phyloP scores from a whole-genome alignment of 2,329 filamentous ascomycete genomes.

The Penicillium sp. region DNA sequence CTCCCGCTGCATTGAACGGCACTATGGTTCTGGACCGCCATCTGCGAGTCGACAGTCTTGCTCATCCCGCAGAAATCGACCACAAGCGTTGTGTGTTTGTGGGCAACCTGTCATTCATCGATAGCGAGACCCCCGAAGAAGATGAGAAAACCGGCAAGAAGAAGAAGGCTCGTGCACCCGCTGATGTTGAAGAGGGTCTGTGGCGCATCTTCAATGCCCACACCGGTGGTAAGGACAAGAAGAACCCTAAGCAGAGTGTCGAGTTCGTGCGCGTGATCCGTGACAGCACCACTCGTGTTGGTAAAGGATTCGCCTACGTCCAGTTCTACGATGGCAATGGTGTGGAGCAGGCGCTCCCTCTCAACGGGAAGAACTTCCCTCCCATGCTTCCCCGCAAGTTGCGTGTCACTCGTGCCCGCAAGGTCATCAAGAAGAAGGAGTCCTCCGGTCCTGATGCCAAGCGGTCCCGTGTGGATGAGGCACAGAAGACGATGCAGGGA shows the following conservation, averaged over 20 bases:
- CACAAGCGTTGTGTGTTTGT: constrained; percentile 92
- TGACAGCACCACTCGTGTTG: constrained; percentile 83
- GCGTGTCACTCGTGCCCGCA: constrained; percentile 81
- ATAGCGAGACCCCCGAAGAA: constrained; percentile 73
- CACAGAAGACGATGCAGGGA: constrained; percentile 38
- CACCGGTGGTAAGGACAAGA: constrained; percentile 30
- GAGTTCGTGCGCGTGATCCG: constrained; percentile 91
- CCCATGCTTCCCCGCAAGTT: constrained; percentile 87
- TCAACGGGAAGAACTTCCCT: constrained; percentile 87
- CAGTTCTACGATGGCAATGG: constrained; percentile 87
- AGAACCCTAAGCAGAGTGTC: constrained; percentile 65
- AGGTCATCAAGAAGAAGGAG: constrained; percentile 49
- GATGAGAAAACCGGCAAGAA: constrained; percentile 57
- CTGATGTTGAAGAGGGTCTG: constrained; percentile 83
- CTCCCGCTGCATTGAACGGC: constrained; percentile 75
- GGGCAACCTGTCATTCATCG: constrained; percentile 92
- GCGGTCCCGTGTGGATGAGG: constrained; percentile 25
- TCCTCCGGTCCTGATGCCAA: constrained; percentile 13
- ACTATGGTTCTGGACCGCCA: constrained; percentile 80
- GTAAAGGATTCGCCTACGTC: constrained; percentile 96
- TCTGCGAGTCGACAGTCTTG: constrained; percentile 83
- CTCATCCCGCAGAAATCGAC: constrained; percentile 77
- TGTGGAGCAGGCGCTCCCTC: constrained; percentile 84
- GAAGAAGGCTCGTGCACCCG: constrained; percentile 71
- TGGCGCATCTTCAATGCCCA: constrained; percentile 43